These are phyloP conservation scores for Sporobolomyces pararoseus DNA, from an alignment of 768 basidiomycete genomes.

Conservation along the genomic window DNA sequence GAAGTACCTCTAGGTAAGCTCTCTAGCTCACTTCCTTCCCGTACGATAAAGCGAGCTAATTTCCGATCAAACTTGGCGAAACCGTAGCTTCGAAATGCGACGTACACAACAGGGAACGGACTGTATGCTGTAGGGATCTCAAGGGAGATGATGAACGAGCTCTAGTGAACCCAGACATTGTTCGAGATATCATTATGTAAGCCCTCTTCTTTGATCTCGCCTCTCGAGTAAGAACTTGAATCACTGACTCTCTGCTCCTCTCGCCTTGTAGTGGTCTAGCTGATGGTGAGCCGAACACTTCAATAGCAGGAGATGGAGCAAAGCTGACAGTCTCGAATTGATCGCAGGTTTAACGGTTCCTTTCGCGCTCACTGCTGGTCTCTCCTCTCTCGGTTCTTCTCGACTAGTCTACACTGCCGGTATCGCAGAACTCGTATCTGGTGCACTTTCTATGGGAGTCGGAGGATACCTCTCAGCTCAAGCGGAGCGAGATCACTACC, in stretches of 20 bases:
- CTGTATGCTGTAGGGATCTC: constrained; percentile 80
- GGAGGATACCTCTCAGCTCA: constrained; percentile 97
- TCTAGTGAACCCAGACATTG: constrained; percentile 77
- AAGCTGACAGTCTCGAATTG: too few relatives aligned
- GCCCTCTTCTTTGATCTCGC: constrained; percentile 10
- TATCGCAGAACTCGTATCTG: constrained; percentile 90
- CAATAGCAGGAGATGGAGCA: too few relatives aligned
- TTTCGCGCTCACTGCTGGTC: constrained; percentile 82
- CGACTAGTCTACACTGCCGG: constrained; percentile 91
- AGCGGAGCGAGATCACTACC: constrained; percentile 88
- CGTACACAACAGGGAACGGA: constrained; percentile 39
- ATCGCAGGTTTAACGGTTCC: constrained; percentile 63
- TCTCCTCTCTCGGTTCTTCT: constrained; percentile 82
- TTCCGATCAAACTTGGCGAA: neutral
- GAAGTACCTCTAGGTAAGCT: constrained; percentile 36
- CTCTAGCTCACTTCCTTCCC: neutral
- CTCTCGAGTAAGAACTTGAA: neutral
- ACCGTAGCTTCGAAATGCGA: constrained; percentile 42
- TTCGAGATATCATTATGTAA: constrained; percentile 68
- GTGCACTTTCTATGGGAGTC: constrained; percentile 96
- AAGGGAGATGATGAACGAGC: constrained; percentile 73
- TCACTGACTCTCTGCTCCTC: neutral
- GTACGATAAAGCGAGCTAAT: neutral
- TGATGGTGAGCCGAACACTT: constrained; percentile 16
- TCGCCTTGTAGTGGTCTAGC: constrained; percentile 20